phyloP scores from a whole-genome alignment of 2,329 filamentous ascomycete genomes.

The Phialophora macrospora region DNA sequence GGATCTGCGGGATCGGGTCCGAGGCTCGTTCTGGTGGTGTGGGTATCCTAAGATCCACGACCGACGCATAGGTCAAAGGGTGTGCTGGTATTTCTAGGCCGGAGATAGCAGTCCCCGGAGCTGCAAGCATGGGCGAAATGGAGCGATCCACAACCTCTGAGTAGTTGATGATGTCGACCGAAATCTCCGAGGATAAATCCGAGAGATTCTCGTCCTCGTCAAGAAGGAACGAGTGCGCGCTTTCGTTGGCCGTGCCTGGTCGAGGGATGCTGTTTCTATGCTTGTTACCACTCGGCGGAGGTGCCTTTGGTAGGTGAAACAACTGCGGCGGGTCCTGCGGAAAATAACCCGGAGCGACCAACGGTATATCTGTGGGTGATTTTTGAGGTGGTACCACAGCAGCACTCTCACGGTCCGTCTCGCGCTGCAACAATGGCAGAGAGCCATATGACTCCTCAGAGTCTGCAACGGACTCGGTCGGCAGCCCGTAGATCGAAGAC shows the following conservation, averaged over 20 bases:
- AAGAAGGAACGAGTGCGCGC: constrained; percentile 55
- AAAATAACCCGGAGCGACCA: constrained; percentile 32
- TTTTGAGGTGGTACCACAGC: background rate
- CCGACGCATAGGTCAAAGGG: constrained; percentile 52
- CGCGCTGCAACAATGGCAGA: constrained; percentile 75
- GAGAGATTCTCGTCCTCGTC: constrained; percentile 62
- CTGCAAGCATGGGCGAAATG: constrained; percentile 41
- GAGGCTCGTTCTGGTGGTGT: constrained; percentile 46
- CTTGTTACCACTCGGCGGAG: constrained; percentile 39
- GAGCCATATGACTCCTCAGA: constrained; percentile 78
- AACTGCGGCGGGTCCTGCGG: constrained; percentile 35
- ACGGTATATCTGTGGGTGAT: background rate
- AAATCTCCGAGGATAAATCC: constrained; percentile 58
- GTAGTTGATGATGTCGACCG: constrained; percentile 56
- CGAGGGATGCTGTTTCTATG: constrained; percentile 41
- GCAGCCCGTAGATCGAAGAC: constrained; percentile 44
- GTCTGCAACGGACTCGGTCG: constrained; percentile 56
- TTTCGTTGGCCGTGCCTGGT: constrained; percentile 38
- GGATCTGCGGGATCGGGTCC: constrained; percentile 40
- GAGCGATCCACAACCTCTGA: constrained; percentile 45
- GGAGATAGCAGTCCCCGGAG: constrained; percentile 46
- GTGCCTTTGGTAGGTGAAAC: constrained; percentile 34
- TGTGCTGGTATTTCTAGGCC: constrained; percentile 50
- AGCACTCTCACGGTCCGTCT: constrained; percentile 39
- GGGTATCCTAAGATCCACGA: constrained; percentile 48